phyloP scores from a whole-genome alignment of 306 rosid species.

The Lagenaria siceraria region DNA sequence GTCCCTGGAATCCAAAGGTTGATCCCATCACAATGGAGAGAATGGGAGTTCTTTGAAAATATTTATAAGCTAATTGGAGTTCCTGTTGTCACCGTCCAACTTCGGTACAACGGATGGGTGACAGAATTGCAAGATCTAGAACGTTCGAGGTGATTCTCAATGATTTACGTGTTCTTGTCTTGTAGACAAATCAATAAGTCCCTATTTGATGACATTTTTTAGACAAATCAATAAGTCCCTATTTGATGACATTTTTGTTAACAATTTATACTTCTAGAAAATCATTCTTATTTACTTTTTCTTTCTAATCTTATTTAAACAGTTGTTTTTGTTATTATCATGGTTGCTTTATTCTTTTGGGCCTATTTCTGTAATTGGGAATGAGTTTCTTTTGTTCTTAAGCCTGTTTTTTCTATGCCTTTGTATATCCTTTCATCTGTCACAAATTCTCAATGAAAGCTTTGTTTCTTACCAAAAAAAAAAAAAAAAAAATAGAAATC shows the following conservation, averaged over 20 bases:
- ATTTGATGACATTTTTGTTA: background rate
- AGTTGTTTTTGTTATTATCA: background rate
- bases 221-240: background rate
- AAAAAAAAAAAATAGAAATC: background rate
- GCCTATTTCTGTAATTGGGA: too few relatives aligned
- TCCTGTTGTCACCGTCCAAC: slow-evolving; percentile 99
- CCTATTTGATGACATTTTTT: background rate
- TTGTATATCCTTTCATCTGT: too few relatives aligned
- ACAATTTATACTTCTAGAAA: background rate
- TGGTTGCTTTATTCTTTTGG: too few relatives aligned
- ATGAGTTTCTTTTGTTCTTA: too few relatives aligned
- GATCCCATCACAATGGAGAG: slow-evolving; percentile 76
- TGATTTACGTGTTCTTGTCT: background rate
- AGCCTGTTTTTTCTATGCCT: too few relatives aligned
- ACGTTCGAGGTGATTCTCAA: slow-evolving; percentile 59
- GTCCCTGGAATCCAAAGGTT: slow-evolving; percentile 95
- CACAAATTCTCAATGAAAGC: too few relatives aligned
- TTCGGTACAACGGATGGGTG: slow-evolving; percentile 95
- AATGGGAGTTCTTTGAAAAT: slow-evolving; percentile 61
- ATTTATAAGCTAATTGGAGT: slow-evolving; percentile 84
- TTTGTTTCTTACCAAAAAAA: too few relatives aligned
- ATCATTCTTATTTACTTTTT: background rate
- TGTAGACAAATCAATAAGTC: background rate
- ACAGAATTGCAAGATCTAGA: slow-evolving; percentile 91
- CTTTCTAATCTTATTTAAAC: background rate